Base-by-base conservation (phyloP, 2,329 filamentous ascomycete genomes). In the Pseudogymnoascus sp. region DNA sequence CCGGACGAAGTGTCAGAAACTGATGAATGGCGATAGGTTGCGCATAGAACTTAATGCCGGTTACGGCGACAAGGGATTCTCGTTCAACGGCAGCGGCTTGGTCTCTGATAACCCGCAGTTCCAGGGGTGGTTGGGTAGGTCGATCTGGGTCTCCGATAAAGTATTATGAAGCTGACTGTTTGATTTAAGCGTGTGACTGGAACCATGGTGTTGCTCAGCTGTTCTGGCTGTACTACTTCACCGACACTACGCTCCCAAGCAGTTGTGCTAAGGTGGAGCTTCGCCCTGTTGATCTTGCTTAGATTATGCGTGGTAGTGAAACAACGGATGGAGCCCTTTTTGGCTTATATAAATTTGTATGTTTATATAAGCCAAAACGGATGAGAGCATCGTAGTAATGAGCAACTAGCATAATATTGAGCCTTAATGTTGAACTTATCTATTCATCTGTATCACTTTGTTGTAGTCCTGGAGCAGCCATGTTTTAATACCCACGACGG, bases 141-240 rank as follows among this genome's bases (percentile, higher is more conserved):
- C 10, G 14, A 59, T 7, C 3, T 1, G 7, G 23, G 1, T 12
- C 10, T 14, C 12, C 1, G 6, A 10, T 16, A 3, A 10, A 3
- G 31, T 47, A 11, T 29, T 36, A 4, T n/a, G 4, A 39, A 2
- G 39, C 39, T 61, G 14, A 62, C 36, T 21, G 6, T 31, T 3
- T 64, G 16, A 12, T 64, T 61, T 40, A 51, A 69, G 68, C 62
- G 2, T 69, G 67, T 26, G 67, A 69, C 31, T 69, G 68, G 66
- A 62, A 60, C 34, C 68, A 69, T 23, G 68, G 63, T 23, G 40
- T 64, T 21, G 64, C 68, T 4, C 68, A 69, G 62, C 65, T 69
- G n/a, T 69, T 69, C 63, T 69, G 65, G 67, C 63, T 62, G 14
- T 59, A 65, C 26, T 21, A 36, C 42, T 64, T 14, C 16, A 54